These are phyloP conservation scores for Macrocybe gigantea DNA, from an alignment of 768 basidiomycete species.

Conservation along the genomic window DNA sequence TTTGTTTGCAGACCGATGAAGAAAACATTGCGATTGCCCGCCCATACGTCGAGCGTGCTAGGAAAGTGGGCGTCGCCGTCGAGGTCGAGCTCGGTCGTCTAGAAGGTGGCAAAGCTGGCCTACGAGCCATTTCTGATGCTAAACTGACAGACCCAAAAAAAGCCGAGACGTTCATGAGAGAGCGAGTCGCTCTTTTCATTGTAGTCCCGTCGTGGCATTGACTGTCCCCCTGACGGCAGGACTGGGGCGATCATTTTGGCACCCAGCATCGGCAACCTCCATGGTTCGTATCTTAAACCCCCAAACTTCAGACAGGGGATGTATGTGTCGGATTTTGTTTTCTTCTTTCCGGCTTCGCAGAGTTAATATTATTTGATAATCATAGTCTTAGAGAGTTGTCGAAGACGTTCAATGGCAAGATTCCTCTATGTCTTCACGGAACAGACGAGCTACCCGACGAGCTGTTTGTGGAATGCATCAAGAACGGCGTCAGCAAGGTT, in stretches of 20 bases:
- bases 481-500: conserved; percentile 39
- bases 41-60: conserved; percentile 38
- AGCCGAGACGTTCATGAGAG: conserved; percentile 35
- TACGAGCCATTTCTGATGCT: conserved; percentile 40
- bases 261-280: conserved; percentile 43
- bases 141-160: conserved; percentile 39
- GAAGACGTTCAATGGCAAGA: conserved; percentile 24
- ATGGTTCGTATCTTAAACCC: conserved; percentile 38
- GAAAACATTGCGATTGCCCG: conserved; percentile 39
- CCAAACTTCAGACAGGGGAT: conserved; percentile 41
- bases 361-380: neutral
- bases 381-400: conserved; percentile 31
- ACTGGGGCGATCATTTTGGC: conserved; percentile 40
- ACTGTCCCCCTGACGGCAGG: conserved; percentile 13
- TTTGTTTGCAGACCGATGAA: conserved; percentile 32
- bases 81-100: conserved; percentile 44
- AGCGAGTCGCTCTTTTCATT: conserved; percentile 15
- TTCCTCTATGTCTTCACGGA: conserved; percentile 38
- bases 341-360: neutral
- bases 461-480: conserved; percentile 38
- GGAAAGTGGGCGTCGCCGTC: conserved; percentile 32
- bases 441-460: conserved; percentile 39
- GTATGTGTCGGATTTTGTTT: conserved; percentile 15
- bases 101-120: conserved; percentile 44
- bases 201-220: neutral